These are phyloP conservation scores for Rhodocollybia butyracea DNA, from an alignment of 768 basidiomycete species.

Conservation along the genomic window DNA sequence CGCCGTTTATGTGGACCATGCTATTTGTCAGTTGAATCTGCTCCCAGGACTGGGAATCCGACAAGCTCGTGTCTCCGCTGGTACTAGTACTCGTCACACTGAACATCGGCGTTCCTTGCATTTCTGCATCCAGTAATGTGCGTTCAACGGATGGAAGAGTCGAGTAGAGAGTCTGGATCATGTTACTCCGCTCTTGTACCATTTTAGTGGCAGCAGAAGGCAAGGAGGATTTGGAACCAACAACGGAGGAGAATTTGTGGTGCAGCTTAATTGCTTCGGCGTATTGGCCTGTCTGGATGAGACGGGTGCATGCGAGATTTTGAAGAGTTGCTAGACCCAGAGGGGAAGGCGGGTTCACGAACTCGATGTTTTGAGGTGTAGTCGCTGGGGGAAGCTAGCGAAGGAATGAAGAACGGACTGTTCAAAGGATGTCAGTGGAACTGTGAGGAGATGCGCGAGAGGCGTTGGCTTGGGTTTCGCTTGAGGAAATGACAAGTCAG, in stretches of 20 bases:
- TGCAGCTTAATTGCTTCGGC: conserved; percentile 76
- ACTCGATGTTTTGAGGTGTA: conserved; percentile 22
- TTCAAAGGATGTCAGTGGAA: conserved; percentile 68
- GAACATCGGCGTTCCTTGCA: conserved; percentile 28
- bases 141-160: conserved; percentile 64
- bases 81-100: background rate
- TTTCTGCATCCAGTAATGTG: conserved; percentile 55
- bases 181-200: conserved; percentile 54
- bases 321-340: conserved; percentile 58
- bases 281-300: conserved; percentile 70
- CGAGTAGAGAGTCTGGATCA: conserved; percentile 67
- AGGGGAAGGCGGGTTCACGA: conserved; percentile 44
- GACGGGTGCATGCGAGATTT: conserved; percentile 75
- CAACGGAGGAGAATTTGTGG: conserved; percentile 41
- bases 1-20: conserved; percentile 15
- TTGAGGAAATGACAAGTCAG: conserved; percentile 23
- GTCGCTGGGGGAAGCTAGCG: conserved; percentile 32
- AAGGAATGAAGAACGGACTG: conserved; percentile 53
- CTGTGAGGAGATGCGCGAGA: conserved; percentile 57
- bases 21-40: conserved; percentile 25
- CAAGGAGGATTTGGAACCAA: conserved; percentile 18
- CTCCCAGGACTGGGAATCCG: conserved; percentile 65
- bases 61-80: conserved; percentile 20
- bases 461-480: conserved; percentile 57
- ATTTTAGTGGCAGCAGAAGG: conserved; percentile 36